These are phyloP conservation scores for Withania somnifera DNA, from an alignment of 305 asterid genomes.

Conservation along the genomic window DNA sequence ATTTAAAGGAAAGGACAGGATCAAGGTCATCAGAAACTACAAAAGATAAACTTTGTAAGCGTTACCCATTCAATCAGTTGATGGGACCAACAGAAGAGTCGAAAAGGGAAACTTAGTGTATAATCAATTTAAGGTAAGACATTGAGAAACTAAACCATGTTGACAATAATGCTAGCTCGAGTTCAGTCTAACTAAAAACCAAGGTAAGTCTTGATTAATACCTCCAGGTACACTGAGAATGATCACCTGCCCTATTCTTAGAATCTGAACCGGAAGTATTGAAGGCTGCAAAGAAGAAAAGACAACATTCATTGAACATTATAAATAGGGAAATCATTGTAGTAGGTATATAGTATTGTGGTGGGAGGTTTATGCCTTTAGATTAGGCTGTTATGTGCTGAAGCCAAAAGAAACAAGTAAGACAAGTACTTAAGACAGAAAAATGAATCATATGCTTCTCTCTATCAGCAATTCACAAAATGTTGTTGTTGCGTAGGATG, in stretches of 20 bases:
- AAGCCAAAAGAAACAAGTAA: neutral
- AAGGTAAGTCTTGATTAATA: slow-evolving; percentile 16
- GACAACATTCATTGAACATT: neutral
- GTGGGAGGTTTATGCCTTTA: neutral
- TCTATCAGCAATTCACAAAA: neutral
- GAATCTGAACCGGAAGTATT: slow-evolving; percentile 84
- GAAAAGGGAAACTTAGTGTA: neutral
- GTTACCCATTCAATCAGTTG: too few species aligned
- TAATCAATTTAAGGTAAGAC: neutral
- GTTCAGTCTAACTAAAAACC: neutral
- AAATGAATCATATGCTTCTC: neutral
- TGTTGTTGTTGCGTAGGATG: neutral
- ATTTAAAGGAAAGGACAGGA: neutral
- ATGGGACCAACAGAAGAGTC: too few species aligned
- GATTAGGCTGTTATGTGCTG: neutral
- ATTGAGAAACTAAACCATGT: neutral
- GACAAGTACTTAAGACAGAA: neutral
- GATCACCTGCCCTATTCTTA: slow-evolving; percentile 88
- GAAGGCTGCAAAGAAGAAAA: slow-evolving; percentile 60
- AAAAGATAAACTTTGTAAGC: neutral
- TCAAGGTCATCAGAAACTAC: neutral
- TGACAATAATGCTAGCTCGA: neutral
- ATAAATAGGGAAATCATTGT: neutral
- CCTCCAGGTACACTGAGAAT: slow-evolving; percentile 98
- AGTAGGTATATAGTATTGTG: neutral